Evolutionary conservation across 805 yeast species (phyloP).

Genomic region (Peterozyma xylosa): DNA sequence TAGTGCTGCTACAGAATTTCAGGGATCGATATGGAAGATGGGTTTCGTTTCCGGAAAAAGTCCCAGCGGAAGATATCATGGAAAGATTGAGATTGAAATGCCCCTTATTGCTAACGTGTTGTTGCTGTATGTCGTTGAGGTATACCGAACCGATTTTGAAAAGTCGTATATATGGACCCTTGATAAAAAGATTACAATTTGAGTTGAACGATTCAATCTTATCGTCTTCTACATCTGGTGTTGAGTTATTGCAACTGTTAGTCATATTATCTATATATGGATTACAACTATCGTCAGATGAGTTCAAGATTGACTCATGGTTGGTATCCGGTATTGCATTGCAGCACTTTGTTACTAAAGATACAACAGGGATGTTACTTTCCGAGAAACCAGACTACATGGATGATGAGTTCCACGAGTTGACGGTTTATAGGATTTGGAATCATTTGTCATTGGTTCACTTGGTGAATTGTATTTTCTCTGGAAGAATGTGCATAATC

Average conservation of each 20-base stretch:
- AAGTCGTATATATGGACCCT: conserved; percentile 30
- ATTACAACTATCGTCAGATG: conserved; percentile 46
- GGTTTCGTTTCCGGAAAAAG: conserved; percentile 60
- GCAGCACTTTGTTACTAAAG: conserved; percentile 49
- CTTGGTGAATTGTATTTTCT: conserved; percentile 53
- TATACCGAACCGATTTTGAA: conserved; percentile 32
- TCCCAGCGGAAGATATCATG: conserved; percentile 40
- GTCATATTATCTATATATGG: conserved; percentile 62
- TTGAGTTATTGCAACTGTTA: conserved; percentile 63
- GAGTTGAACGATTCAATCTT: conserved; percentile 41
- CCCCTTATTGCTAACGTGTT: conserved; percentile 57
- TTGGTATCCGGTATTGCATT: conserved; percentile 57
- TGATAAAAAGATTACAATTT: conserved; percentile 37
- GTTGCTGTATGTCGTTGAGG: conserved; percentile 57
- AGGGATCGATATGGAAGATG: conserved; percentile 67
- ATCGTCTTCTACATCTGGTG: conserved; percentile 29
- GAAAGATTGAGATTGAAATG: conserved; percentile 41
- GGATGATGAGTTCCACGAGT: conserved; percentile 37
- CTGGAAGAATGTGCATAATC: conserved; percentile 57
- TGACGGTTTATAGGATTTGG: conserved; percentile 58
- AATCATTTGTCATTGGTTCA: conserved; percentile 67
- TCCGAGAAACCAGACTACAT: conserved; percentile 12
- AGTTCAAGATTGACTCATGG: conserved; percentile 62
- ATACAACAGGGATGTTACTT: conserved; percentile 34
- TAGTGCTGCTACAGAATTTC: conserved; percentile 46